Evolutionary conservation across 495 filamentous ascomycete genomes (phyloP).

Genomic region (Penicillium malachiteum): DNA sequence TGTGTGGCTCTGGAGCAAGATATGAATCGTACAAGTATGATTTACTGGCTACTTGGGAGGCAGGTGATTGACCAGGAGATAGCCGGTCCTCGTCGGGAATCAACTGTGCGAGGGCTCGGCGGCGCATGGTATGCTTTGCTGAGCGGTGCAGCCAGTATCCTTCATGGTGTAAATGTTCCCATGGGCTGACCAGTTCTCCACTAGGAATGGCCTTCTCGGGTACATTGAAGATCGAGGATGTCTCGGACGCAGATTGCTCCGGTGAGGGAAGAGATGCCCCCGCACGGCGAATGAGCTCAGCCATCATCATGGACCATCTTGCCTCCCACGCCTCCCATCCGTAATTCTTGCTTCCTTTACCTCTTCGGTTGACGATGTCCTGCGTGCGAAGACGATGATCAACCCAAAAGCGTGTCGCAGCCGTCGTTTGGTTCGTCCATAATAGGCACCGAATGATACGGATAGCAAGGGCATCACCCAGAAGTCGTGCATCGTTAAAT

Average conservation of each 20-base stretch:
- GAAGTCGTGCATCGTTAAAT: constrained; percentile 80
- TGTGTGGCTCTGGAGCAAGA: constrained; percentile 72
- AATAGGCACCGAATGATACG: constrained; percentile 77
- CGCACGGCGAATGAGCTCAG: constrained; percentile 67
- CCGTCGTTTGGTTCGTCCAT: constrained; percentile 69
- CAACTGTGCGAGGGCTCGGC: constrained; percentile 58
- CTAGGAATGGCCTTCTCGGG: constrained; percentile 68
- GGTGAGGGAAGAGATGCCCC: constrained; percentile 42
- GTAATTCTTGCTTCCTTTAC: constrained; percentile 78
- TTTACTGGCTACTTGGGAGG: constrained; percentile 64
- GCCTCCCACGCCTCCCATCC: constrained; percentile 88
- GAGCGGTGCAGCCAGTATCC: constrained; percentile 83
- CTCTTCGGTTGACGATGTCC: constrained; percentile 75
- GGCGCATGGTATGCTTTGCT: constrained; percentile 60
- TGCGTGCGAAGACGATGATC: constrained; percentile 66
- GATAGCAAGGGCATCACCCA: constrained; percentile 77
- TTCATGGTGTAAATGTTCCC: constrained; percentile 79
- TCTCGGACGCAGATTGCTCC: constrained; percentile 18
- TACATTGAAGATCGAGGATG: constrained; percentile 49
- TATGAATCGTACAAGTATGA: constrained; percentile 80
- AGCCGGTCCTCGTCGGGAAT: constrained; percentile 75
- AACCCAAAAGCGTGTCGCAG: constrained; percentile 74
- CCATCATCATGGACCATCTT: constrained; percentile 79
- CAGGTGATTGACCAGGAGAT: constrained; percentile 64
- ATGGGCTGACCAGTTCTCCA: constrained; percentile 66